Percentiles rank a stretch among this genome's conserved stretches.
Conservation (phyloP, 495 filamentous ascomycete species). For the Aspergillus conjunctus region DNA sequence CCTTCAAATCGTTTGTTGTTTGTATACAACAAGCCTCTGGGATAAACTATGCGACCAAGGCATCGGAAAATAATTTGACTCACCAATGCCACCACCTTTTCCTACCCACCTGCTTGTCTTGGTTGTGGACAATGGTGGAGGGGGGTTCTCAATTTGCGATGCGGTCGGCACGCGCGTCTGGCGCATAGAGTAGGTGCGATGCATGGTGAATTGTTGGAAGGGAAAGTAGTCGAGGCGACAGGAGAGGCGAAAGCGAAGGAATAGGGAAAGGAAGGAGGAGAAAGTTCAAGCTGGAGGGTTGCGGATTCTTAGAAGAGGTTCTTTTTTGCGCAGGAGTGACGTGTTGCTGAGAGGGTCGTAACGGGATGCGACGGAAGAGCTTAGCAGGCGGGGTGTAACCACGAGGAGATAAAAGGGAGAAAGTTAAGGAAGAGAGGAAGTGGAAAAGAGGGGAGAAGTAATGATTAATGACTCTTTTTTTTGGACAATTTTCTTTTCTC, state of each 20-base stretch:
- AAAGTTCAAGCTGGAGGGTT: constrained; percentile 17
- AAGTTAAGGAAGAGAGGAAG: constrained; percentile 17
- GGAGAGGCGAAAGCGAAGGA: constrained; percentile 12
- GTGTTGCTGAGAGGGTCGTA: constrained; percentile 31
- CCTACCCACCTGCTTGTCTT: constrained; percentile 90
- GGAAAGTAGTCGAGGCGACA: neutral
- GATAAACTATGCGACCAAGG: too few relatives aligned
- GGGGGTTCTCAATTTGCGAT: constrained; percentile 87
- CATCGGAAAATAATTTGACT: constrained; percentile 33
- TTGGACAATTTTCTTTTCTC: neutral
- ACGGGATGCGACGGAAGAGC: constrained; percentile 39
- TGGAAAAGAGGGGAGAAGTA: constrained; percentile 16
- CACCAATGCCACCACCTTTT: constrained; percentile 76
- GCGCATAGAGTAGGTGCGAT: constrained; percentile 99
- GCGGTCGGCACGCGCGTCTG: constrained; percentile 91
- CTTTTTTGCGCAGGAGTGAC: constrained; percentile 46
- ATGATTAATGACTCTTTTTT: constrained; percentile 9
- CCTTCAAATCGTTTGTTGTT: too few relatives aligned
- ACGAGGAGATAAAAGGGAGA: constrained; percentile 15
- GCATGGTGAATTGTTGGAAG: constrained; percentile 60
- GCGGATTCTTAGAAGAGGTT: constrained; percentile 24
- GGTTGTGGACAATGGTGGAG: constrained; percentile 85
- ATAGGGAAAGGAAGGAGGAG: constrained; percentile 22
- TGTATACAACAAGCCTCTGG: too few relatives aligned
- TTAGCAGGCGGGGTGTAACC: constrained; percentile 19